Conservation (phyloP, 2,329 filamentous ascomycete species). For the Reticulascus tulasneorum region DNA sequence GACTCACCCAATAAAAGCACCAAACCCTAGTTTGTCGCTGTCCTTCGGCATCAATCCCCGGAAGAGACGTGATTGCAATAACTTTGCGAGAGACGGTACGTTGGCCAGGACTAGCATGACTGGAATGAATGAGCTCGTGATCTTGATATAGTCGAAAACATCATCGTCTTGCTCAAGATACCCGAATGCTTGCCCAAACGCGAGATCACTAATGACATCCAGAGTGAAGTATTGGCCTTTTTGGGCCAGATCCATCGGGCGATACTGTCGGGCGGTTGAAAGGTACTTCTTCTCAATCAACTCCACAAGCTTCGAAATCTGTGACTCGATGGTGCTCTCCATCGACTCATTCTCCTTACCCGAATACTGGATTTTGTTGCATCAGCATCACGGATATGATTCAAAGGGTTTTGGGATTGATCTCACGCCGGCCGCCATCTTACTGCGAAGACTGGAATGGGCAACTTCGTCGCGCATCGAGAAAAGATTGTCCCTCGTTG, state of each 20-base stretch:
- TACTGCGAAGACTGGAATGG: slow-evolving; percentile 37
- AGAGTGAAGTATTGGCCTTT: slow-evolving; percentile 15
- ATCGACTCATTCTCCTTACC: slow-evolving; percentile 11
- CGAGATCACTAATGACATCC: slow-evolving; percentile 22
- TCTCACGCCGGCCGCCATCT: slow-evolving; percentile 42
- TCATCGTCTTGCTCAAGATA: slow-evolving; percentile 21
- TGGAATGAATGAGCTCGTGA: slow-evolving; percentile 12
- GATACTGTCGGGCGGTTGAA: slow-evolving; percentile 8
- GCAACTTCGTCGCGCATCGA: slow-evolving; percentile 28
- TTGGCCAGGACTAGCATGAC: slow-evolving; percentile 17
- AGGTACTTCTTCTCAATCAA: slow-evolving; percentile 13
- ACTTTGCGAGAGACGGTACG: slow-evolving; percentile 17
- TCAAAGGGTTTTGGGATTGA: too few relatives aligned
- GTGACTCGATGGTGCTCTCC: slow-evolving; percentile 10
- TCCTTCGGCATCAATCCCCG: slow-evolving; percentile 18
- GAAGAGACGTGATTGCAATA: slow-evolving; percentile 17
- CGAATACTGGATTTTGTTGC: slow-evolving; percentile 5
- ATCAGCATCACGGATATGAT: too few relatives aligned
- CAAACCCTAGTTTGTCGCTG: slow-evolving; percentile 29
- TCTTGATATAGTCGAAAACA: slow-evolving; percentile 17
- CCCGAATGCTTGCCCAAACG: slow-evolving; percentile 22
- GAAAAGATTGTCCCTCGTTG: slow-evolving; percentile 26
- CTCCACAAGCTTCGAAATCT: slow-evolving; percentile 6
- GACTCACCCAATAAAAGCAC: slow-evolving; percentile 20
- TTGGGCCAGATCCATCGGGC: slow-evolving; percentile 12